Conservation (phyloP, 169 alveolate species). For the Plasmodium gonderi region DNA sequence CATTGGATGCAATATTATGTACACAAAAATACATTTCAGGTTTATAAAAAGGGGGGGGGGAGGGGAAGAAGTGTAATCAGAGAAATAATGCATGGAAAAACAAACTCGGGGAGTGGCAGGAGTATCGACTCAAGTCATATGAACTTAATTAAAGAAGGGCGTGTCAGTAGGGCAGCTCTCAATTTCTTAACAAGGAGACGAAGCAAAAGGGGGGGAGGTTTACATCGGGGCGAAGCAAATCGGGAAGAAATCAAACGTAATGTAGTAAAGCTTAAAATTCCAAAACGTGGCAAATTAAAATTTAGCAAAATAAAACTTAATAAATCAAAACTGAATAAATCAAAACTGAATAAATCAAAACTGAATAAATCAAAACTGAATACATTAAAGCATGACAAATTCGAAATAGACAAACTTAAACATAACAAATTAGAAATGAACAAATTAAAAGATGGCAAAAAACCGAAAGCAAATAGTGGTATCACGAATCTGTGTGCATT, state of each 20-base stretch:
- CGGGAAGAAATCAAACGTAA: too few relatives aligned
- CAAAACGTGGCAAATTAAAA: neutral
- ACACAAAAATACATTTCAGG: conserved; percentile 27
- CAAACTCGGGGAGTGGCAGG: neutral
- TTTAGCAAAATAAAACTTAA: neutral
- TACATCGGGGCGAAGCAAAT: neutral
- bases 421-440: too few relatives aligned
- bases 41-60: neutral
- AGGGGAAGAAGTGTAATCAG: neutral
- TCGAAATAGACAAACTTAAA: too few relatives aligned
- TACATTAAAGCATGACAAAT: too few relatives aligned
- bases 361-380: too few relatives aligned
- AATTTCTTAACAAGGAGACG: too few relatives aligned
- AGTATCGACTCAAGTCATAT: neutral
- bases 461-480: neutral
- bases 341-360: neutral
- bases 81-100: neutral
- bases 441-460: neutral
- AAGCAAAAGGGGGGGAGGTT: too few relatives aligned
- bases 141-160: neutral
- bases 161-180: neutral
- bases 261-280: too few relatives aligned
- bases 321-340: neutral
- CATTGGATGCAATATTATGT: conserved; percentile 37
- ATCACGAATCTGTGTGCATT: neutral